These are phyloP conservation scores for Cutaneotrichosporon sp. DNA, from an alignment of 1,284 basidiomycete species.

Conservation along the genomic window DNA sequence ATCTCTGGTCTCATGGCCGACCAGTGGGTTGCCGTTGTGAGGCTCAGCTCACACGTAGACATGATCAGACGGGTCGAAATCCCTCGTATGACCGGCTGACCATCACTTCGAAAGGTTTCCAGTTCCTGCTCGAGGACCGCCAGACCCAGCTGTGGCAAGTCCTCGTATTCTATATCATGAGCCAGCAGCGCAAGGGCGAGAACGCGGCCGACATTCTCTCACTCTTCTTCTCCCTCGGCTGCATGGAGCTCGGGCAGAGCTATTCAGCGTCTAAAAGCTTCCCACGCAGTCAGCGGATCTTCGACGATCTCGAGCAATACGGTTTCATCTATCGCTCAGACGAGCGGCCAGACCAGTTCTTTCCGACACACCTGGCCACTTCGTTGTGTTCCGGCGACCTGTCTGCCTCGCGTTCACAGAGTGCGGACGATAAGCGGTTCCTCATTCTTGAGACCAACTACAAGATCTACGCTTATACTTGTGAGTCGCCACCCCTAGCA, in stretches of 20 bases:
- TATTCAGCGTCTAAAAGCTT: conserved; percentile 82
- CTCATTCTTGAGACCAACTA: conserved; percentile 98
- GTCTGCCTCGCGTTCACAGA: conserved; percentile 58
- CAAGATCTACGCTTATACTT: conserved; percentile 93
- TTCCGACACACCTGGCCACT: conserved; percentile 92
- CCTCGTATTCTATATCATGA: conserved; percentile 68
- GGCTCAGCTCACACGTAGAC: conserved; percentile 11
- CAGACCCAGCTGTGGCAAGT: conserved; percentile 98
- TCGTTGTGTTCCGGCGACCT: conserved; percentile 62
- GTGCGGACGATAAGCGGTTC: conserved; percentile 65
- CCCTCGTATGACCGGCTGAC: conserved; percentile 53
- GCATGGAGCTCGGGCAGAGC: conserved; percentile 88
- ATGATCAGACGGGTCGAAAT: conserved; percentile 21
- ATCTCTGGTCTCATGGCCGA: conserved; percentile 79
- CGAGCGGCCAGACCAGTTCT: conserved; percentile 61
- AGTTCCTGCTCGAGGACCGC: conserved; percentile 93
- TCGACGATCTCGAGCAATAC: conserved; percentile 89
- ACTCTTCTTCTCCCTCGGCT: conserved; percentile 92
- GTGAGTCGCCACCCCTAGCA: no score
- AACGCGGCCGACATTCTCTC: conserved; percentile 90
- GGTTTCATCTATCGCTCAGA: conserved; percentile 79
- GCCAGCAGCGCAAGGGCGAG: conserved; percentile 68
- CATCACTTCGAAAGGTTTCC: conserved; percentile 94
- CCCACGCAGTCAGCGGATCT: conserved; percentile 61
- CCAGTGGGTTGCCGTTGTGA: conserved; percentile 39